These are phyloP conservation scores for Podospora australis DNA, from an alignment of 495 filamentous ascomycete genomes.

Conservation along the genomic window DNA sequence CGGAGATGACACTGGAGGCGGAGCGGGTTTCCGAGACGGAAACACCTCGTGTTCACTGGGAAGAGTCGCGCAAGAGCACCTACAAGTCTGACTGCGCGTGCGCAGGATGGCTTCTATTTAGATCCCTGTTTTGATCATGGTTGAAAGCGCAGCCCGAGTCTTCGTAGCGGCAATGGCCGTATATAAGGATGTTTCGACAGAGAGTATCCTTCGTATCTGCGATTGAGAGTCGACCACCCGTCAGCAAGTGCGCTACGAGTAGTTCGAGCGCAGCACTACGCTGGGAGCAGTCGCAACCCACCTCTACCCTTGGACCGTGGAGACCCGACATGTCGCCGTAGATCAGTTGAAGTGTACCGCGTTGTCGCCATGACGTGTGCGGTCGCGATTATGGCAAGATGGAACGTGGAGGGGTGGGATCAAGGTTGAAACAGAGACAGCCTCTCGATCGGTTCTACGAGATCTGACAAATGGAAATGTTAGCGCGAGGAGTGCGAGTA, in stretches of 20 bases:
- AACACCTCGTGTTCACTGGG: neutral
- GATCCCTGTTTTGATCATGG: conserved; percentile 73
- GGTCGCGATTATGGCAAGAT: too few species aligned
- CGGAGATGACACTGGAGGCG: neutral
- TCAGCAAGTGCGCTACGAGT: conserved; percentile 7
- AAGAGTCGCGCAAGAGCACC: conserved; percentile 17
- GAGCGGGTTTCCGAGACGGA: neutral
- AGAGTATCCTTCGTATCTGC: conserved; percentile 70
- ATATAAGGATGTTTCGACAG: conserved; percentile 90
- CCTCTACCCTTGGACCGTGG: conserved; percentile 46
- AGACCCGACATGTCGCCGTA: conserved; percentile 45
- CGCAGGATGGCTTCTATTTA: conserved; percentile 37
- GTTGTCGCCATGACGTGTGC: conserved; percentile 37
- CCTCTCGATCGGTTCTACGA: neutral
- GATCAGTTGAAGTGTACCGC: conserved; percentile 36
- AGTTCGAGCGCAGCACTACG: neutral
- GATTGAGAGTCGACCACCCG: too few species aligned
- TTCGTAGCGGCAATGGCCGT: conserved; percentile 87
- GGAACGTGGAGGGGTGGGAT: too few species aligned
- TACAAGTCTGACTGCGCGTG: conserved; percentile 59
- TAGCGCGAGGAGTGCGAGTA: too few species aligned
- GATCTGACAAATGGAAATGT: too few species aligned
- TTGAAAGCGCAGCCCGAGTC: conserved; percentile 90
- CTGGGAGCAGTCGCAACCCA: conserved; percentile 29
- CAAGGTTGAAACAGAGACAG: conserved; percentile 8